A percentile compares a stretch with the other conserved stretches of the same genome.
Conservation (phyloP, 129 eudicot genomes). For the Centaurea solstitialis region DNA sequence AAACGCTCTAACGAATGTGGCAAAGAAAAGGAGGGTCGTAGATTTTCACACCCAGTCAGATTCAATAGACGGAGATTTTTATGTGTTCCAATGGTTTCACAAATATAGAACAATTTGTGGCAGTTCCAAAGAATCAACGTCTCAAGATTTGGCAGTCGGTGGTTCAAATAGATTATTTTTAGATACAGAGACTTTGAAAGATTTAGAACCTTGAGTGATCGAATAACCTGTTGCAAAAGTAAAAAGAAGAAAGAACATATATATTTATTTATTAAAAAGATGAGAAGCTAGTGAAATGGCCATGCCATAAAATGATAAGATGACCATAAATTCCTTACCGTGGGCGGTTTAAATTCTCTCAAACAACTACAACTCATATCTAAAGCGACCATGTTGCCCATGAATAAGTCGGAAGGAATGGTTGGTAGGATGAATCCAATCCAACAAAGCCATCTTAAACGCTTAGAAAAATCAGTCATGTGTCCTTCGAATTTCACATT, state of each 20-base stretch:
- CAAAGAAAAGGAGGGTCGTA: background rate
- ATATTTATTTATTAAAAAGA: background rate
- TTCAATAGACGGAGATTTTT: background rate
- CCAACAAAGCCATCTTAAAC: too few species aligned
- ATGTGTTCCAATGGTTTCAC: background rate
- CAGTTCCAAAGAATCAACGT: constrained; percentile 19
- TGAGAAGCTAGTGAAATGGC: too few species aligned
- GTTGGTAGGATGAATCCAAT: too few species aligned
- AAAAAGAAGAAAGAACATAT: background rate
- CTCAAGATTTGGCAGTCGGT: constrained; percentile 11
- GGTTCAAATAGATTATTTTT: background rate
- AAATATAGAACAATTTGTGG: background rate
- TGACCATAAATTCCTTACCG: background rate
- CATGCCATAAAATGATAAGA: background rate
- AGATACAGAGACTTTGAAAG: constrained; percentile 8
- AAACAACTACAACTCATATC: too few species aligned
- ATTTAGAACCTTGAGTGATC: constrained; percentile 15
- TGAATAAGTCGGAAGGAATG: too few species aligned
- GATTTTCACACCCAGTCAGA: constrained; percentile 8
- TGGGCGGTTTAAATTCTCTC: background rate
- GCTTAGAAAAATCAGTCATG: too few species aligned
- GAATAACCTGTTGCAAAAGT: background rate
- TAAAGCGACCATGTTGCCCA: too few species aligned
- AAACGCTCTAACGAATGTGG: background rate
- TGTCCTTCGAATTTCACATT: too few species aligned